Conservation (phyloP, 2,329 filamentous ascomycete genomes). For the Ascochyta fabae region DNA sequence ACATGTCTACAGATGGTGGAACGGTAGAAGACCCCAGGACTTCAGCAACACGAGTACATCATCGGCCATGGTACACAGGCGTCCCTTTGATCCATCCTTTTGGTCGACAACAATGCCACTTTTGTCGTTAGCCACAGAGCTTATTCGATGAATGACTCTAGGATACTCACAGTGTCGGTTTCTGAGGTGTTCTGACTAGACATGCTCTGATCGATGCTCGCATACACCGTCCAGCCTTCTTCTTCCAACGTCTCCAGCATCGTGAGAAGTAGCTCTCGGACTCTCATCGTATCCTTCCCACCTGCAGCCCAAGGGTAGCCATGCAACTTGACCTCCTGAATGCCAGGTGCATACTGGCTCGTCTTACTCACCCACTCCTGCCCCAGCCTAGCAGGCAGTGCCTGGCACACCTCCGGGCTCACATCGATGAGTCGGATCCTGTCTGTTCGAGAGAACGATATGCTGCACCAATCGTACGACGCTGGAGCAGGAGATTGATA, state of each 20-base stretch:
- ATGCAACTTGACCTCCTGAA: constrained; percentile 44
- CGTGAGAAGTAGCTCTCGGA: constrained; percentile 43
- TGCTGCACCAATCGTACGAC: constrained; percentile 47
- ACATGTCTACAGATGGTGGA: no score
- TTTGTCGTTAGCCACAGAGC: background rate
- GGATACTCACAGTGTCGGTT: constrained; percentile 29
- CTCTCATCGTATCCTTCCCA: constrained; percentile 47
- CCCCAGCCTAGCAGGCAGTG: constrained; percentile 18
- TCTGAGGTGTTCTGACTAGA: constrained; percentile 23
- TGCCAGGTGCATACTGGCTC: constrained; percentile 18
- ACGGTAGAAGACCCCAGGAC: no score
- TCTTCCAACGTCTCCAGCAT: constrained; percentile 46
- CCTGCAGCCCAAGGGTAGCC: constrained; percentile 42
- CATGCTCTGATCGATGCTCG: constrained; percentile 45
- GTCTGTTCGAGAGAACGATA: constrained; percentile 41
- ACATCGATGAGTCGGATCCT: constrained; percentile 45
- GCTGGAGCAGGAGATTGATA: constrained; percentile 45
- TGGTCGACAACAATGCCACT: constrained; percentile 34
- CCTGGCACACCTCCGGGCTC: constrained; percentile 15
- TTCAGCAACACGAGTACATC: background rate
- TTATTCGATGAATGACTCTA: background rate
- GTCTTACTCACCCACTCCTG: constrained; percentile 18
- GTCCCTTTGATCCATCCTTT: constrained; percentile 29
- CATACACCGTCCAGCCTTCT: constrained; percentile 51
- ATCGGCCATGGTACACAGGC: constrained; percentile 30